A percentile compares a stretch with the other conserved stretches of the same genome.
phyloP scores from a whole-genome alignment of 495 filamentous ascomycete genomes.

The Lasiosphaeriaceae sp. region DNA sequence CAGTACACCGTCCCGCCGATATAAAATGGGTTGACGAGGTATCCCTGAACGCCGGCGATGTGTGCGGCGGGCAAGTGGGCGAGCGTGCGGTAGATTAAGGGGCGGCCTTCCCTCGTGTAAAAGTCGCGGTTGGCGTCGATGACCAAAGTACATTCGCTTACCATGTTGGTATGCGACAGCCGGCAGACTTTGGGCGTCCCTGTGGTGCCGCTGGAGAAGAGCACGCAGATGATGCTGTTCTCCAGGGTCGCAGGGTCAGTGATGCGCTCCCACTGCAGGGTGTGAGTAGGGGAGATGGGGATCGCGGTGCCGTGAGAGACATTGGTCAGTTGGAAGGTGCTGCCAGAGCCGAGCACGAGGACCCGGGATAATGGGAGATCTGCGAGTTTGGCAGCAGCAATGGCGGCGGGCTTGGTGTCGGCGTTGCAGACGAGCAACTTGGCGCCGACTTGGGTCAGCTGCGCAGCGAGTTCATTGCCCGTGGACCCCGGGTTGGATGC shows the following conservation, averaged over 20 bases:
- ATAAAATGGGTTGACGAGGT: constrained; percentile 36
- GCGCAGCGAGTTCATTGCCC: constrained; percentile 37
- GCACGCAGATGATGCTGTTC: constrained; percentile 53
- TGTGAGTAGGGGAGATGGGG: constrained; percentile 18
- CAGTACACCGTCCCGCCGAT: constrained; percentile 44
- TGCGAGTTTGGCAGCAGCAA: constrained; percentile 55
- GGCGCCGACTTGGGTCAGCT: constrained; percentile 42
- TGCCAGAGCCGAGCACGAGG: constrained; percentile 27
- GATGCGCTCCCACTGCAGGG: constrained; percentile 42
- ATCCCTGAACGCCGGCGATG: constrained; percentile 41
- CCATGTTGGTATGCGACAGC: constrained; percentile 66
- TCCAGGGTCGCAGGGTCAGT: constrained; percentile 37
- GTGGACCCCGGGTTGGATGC: constrained; percentile 41
- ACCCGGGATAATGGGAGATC: constrained; percentile 45
- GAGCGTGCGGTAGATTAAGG: constrained; percentile 31
- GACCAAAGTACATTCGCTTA: constrained; percentile 32
- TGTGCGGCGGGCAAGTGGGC: constrained; percentile 50
- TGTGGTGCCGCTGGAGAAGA: constrained; percentile 85
- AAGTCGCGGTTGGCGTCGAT: constrained; percentile 10
- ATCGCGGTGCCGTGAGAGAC: constrained; percentile 4
- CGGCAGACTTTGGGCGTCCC: constrained; percentile 79
- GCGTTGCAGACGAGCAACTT: constrained; percentile 51
- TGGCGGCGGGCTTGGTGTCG: constrained; percentile 49
- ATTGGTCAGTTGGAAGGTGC: constrained; percentile 7
- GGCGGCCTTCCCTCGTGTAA: background rate